phyloP scores from a whole-genome alignment of 306 rosid species.

The Vicia sativa region DNA sequence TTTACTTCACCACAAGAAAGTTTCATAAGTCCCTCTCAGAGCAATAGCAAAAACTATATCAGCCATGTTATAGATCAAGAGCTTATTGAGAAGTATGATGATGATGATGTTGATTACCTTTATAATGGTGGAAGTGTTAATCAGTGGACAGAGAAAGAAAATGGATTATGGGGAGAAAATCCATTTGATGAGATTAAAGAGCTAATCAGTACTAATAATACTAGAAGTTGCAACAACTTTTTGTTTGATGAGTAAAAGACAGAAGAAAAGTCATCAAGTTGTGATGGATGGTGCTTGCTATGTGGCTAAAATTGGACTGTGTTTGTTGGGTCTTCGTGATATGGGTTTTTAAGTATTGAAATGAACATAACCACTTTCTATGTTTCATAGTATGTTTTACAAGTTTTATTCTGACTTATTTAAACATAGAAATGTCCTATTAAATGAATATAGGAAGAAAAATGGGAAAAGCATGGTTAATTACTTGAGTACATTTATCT shows the following conservation, averaged over 20 bases:
- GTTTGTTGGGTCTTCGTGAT: constrained; percentile 30
- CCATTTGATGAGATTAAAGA: constrained; percentile 73
- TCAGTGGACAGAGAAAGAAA: too few species aligned
- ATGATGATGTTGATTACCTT: constrained; percentile 26
- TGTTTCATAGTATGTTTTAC: constrained; percentile 16
- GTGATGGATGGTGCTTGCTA: constrained; percentile 63
- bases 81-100: constrained; percentile 1
- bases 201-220: constrained; percentile 50
- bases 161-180: constrained; percentile 54
- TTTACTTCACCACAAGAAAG: constrained; percentile 54
- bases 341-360: constrained; percentile 1
- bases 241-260: constrained; percentile 69
- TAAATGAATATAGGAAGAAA: background rate
- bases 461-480: too few species aligned
- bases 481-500: too few species aligned
- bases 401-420: constrained; percentile 3
- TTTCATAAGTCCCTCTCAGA: constrained; percentile 39
- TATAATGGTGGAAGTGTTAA: constrained; percentile 33
- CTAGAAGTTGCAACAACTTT: constrained; percentile 49
- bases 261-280: constrained; percentile 53
- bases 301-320: constrained; percentile 40
- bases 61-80: constrained; percentile 37
- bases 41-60: constrained; percentile 31
- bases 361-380: constrained; percentile 8
- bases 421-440: background rate